phyloP scores from a whole-genome alignment of 306 rosid species.

The Cyamopsis tetragonoloba region DNA sequence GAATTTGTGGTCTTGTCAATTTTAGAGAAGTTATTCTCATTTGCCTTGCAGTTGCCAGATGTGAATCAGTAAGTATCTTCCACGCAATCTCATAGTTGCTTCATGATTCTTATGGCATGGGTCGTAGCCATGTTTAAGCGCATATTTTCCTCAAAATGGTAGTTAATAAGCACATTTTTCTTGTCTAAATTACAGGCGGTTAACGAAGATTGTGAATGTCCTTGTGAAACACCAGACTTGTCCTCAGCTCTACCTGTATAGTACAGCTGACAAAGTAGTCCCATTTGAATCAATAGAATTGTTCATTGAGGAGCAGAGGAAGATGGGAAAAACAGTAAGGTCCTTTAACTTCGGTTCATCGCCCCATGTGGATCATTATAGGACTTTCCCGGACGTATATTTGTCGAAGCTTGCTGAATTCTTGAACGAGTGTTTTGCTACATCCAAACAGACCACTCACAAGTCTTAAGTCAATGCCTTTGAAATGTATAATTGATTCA shows the following conservation, averaged over 20 bases:
- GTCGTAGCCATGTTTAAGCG: neutral
- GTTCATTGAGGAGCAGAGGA: slow-evolving; percentile 67
- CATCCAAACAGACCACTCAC: neutral
- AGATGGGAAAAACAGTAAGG: slow-evolving; percentile 50
- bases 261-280: slow-evolving; percentile 76
- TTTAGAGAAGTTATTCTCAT: slow-evolving; percentile 63
- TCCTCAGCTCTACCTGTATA: slow-evolving; percentile 90
- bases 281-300: slow-evolving; percentile 61
- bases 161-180: neutral
- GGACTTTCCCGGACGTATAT: slow-evolving; percentile 63
- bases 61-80: slow-evolving; percentile 48
- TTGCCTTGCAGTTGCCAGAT: slow-evolving; percentile 53
- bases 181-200: slow-evolving; percentile 54
- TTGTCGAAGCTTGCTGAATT: slow-evolving; percentile 50
- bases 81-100: neutral
- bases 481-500: neutral
- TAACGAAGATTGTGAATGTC: slow-evolving; percentile 46
- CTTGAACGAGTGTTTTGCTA: slow-evolving; percentile 31
- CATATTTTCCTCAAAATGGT: neutral
- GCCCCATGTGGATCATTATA: slow-evolving; percentile 88
- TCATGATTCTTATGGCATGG: neutral
- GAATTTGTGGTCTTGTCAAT: slow-evolving; percentile 52
- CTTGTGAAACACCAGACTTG: slow-evolving; percentile 56
- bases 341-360: slow-evolving; percentile 65
- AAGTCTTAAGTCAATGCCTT: neutral